These are phyloP conservation scores for Aspergillus egyptiacus DNA, from an alignment of 495 filamentous ascomycete genomes.

Conservation along the genomic window DNA sequence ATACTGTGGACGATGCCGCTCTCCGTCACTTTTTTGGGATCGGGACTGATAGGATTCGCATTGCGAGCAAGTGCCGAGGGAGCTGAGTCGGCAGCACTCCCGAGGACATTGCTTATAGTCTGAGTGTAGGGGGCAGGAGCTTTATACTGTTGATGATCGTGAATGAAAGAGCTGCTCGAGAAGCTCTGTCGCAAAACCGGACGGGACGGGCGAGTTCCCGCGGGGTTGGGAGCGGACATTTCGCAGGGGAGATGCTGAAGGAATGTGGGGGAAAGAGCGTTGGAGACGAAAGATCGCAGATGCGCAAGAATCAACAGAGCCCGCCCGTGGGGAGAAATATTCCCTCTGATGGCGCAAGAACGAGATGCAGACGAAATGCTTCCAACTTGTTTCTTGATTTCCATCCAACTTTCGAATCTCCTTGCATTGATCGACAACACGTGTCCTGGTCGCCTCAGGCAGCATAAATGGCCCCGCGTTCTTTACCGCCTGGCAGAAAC, in stretches of 20 bases:
- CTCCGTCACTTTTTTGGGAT: conserved; percentile 39
- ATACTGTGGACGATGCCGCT: conserved; percentile 42
- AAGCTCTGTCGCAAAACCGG: conserved; percentile 44
- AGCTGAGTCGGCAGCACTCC: conserved; percentile 16
- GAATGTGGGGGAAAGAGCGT: not conserved
- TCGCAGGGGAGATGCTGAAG: conserved; percentile 5
- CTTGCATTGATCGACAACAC: conserved; percentile 14
- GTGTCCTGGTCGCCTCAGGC: conserved; percentile 16
- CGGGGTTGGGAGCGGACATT: conserved; percentile 30
- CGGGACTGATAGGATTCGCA: conserved; percentile 39
- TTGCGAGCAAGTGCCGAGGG: conserved; percentile 23
- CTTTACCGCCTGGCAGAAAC: conserved; percentile 18
- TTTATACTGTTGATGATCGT: conserved; percentile 71
- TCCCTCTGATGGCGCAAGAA: conserved; percentile 9
- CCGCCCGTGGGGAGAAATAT: conserved; percentile 7
- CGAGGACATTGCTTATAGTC: conserved; percentile 41
- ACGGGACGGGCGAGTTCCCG: conserved; percentile 27
- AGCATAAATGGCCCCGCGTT: not conserved
- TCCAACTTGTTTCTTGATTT: not conserved
- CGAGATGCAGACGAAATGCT: not conserved
- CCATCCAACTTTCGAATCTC: not conserved
- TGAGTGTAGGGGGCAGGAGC: conserved; percentile 42
- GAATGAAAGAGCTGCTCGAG: conserved; percentile 63
- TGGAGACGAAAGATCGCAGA: not conserved
- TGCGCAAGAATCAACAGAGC: conserved; percentile 10